Evolutionary conservation across 208 protist species (phyloP).

Genomic region (Cochliopodium minus): DNA sequence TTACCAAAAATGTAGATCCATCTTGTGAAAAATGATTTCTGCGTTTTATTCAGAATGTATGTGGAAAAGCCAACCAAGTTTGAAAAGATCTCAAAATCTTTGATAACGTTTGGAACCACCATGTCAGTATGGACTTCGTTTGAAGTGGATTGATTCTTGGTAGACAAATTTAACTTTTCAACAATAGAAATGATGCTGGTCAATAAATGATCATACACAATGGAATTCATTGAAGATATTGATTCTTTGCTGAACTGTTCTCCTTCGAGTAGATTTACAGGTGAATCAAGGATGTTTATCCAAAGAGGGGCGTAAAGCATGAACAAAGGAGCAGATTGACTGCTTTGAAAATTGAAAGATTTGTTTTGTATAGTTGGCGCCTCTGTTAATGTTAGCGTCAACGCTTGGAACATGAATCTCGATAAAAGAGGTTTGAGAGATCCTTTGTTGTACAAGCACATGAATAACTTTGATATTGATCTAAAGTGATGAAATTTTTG

Average conservation of each 20-base stretch:
- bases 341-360: not conserved
- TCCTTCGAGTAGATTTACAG: not conserved
- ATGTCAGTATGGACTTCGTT: not conserved
- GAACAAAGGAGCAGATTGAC: not conserved
- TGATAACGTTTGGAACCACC: not conserved
- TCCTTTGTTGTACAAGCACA: conserved; percentile 14
- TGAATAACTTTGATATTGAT: conserved; percentile 16
- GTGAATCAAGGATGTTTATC: not conserved
- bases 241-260: not conserved
- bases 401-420: not conserved
- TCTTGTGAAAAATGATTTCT: not conserved
- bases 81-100: conserved; percentile 23
- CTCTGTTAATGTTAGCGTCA: conserved; percentile 17
- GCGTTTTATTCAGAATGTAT: not conserved
- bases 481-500: conserved; percentile 15
- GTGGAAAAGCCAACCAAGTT: conserved; percentile 14
- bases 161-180: not conserved
- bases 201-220: not conserved
- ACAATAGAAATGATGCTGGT: not conserved
- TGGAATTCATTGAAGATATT: conserved; percentile 7
- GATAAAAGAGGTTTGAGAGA: conserved; percentile 1
- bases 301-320: not conserved
- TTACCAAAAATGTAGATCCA: conserved; percentile 4
- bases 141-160: not conserved
- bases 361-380: not conserved